A percentile compares a stretch with the other conserved stretches of the same genome.
Evolutionary conservation across 345 rosid species (phyloP).

Genomic region (Diplotaxis tenuifolia): DNA sequence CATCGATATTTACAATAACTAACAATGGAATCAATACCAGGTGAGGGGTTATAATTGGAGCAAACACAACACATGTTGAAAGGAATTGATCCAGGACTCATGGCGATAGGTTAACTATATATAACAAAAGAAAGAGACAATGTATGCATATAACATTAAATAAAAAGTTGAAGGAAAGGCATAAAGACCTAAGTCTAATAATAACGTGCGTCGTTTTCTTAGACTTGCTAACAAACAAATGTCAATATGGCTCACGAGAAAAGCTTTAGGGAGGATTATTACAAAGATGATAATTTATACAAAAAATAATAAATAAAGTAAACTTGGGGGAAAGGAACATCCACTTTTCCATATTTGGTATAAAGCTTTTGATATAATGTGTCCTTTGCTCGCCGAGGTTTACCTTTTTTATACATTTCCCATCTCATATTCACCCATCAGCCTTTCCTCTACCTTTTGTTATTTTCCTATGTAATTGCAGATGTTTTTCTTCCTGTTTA

Average conservation of each 20-base stretch:
- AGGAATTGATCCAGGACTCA: conserved; percentile 31
- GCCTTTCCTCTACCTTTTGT: conserved; percentile 11
- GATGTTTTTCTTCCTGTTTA: neutral
- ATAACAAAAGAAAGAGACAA: conserved; percentile 36
- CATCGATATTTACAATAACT: conserved; percentile 7
- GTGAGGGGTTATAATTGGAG: conserved; percentile 19
- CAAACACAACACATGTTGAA: conserved; percentile 38
- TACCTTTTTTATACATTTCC: conserved; percentile 29
- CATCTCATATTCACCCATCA: conserved; percentile 33
- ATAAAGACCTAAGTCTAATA: conserved; percentile 28
- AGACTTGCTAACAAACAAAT: conserved; percentile 31
- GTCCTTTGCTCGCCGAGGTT: conserved; percentile 41
- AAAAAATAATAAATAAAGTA: neutral
- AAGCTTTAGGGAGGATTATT: conserved; percentile 13
- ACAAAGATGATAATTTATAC: neutral
- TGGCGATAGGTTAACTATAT: conserved; percentile 22
- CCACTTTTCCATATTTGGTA: conserved; percentile 38
- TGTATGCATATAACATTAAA: conserved; percentile 20
- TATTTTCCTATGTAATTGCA: neutral
- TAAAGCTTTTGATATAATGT: conserved; percentile 33
- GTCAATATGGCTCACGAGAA: conserved; percentile 38
- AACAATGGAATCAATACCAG: conserved; percentile 24
- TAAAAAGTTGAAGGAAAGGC: conserved; percentile 17
- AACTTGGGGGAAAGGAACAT: conserved; percentile 33
- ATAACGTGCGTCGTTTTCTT: conserved; percentile 35